Conservation (phyloP, 306 rosid genomes). For the Citrullus mucosospermus region DNA sequence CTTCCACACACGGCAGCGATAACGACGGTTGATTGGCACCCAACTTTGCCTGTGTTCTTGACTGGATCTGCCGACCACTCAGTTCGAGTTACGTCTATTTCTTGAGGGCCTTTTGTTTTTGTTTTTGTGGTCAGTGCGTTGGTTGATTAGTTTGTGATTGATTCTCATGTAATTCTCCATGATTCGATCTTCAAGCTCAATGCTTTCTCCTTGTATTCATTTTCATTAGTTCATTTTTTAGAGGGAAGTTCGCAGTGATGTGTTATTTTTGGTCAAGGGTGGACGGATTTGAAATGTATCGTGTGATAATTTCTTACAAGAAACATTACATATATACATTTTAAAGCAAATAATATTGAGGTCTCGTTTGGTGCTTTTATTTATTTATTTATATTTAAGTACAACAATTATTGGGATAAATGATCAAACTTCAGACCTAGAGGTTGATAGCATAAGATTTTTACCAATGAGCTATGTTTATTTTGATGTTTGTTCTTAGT, state of each 20-base stretch:
- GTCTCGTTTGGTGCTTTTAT: too few relatives aligned
- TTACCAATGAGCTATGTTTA: too few relatives aligned
- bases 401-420: too few relatives aligned
- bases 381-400: too few relatives aligned
- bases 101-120: conserved; percentile 12
- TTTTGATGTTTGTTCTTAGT: too few relatives aligned
- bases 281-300: background rate
- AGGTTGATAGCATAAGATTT: too few relatives aligned
- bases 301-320: background rate
- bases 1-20: conserved; percentile 71
- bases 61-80: conserved; percentile 96
- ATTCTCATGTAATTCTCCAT: background rate
- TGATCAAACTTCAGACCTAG: too few relatives aligned
- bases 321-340: background rate
- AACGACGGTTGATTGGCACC: conserved; percentile 97
- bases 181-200: background rate
- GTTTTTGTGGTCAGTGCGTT: background rate
- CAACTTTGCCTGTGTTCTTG: conserved; percentile 70
- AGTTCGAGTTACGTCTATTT: conserved; percentile 64
- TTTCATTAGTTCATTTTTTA: background rate
- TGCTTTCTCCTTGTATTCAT: background rate
- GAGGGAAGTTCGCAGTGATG: background rate
- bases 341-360: background rate
- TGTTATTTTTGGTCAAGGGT: background rate
- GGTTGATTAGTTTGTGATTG: background rate